These are phyloP conservation scores for Cercospora sojina DNA, from an alignment of 2,329 filamentous ascomycete species.

Conservation along the genomic window DNA sequence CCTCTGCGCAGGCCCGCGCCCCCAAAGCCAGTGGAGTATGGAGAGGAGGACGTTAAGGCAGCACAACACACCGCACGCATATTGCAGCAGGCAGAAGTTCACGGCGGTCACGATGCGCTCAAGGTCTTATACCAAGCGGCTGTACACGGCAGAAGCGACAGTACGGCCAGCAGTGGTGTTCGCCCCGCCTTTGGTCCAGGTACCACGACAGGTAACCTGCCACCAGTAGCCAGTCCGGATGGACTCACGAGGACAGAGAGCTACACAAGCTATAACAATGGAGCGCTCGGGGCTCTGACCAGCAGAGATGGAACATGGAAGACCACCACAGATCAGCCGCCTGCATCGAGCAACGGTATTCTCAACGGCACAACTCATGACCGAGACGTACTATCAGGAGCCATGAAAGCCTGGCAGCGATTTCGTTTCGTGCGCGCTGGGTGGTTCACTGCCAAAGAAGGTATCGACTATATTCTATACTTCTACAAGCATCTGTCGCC, in stretches of 20 bases:
- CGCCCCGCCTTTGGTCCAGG: constrained; percentile 30
- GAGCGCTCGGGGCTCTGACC: constrained; percentile 23
- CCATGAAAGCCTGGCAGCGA: constrained; percentile 82
- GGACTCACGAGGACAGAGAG: constrained; percentile 17
- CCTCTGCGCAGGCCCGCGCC: constrained; percentile 63
- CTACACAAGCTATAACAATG: constrained; percentile 24
- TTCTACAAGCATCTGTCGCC: constrained; percentile 92
- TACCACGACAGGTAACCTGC: constrained; percentile 25
- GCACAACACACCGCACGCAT: constrained; percentile 61
- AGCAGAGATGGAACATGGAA: constrained; percentile 30
- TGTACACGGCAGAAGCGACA: constrained; percentile 47
- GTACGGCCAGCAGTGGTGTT: constrained; percentile 37
- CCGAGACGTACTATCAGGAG: constrained; percentile 53
- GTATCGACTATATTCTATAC: constrained; percentile 90
- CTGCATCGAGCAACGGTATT: constrained; percentile 17
- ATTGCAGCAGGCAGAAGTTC: constrained; percentile 67
- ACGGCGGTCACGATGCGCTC: constrained; percentile 87
- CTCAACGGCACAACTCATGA: constrained; percentile 35
- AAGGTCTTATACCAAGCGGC: constrained; percentile 88
- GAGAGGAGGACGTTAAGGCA: constrained; percentile 57
- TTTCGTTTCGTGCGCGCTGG: constrained; percentile 95
- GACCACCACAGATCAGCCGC: constrained; percentile 28
- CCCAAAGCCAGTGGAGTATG: constrained; percentile 37
- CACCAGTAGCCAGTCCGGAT: constrained; percentile 29
- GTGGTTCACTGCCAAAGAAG: constrained; percentile 93